phyloP scores from a whole-genome alignment of 805 yeast species.

The Cyberlindnera mycetangii region DNA sequence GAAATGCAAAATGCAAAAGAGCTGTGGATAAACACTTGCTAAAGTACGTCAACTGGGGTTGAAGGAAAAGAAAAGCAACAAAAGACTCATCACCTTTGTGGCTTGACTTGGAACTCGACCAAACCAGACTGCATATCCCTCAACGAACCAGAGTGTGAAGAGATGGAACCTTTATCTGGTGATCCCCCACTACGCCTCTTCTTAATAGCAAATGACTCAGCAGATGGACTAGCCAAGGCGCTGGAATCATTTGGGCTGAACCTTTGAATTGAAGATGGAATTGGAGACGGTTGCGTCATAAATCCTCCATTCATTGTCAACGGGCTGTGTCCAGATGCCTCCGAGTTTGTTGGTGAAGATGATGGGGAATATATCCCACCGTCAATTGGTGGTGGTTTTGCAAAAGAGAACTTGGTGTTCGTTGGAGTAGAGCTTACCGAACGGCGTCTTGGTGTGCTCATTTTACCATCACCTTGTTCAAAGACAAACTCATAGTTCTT shows the following conservation, averaged over 20 bases:
- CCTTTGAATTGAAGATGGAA: slow-evolving; percentile 13
- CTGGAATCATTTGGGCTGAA: slow-evolving; percentile 17
- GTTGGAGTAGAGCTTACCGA: slow-evolving; percentile 22
- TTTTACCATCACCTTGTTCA: slow-evolving; percentile 21
- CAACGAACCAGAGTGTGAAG: slow-evolving; percentile 7
- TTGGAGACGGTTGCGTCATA: slow-evolving; percentile 17
- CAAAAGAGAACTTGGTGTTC: slow-evolving; percentile 17
- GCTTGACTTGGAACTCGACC: slow-evolving; percentile 17
- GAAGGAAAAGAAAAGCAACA: not conserved
- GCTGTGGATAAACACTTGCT: not conserved
- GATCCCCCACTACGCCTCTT: slow-evolving; percentile 2
- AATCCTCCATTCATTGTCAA: slow-evolving; percentile 13
- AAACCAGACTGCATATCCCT: slow-evolving; percentile 21
- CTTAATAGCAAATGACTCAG: slow-evolving; percentile 3
- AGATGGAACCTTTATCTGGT: slow-evolving; percentile 1
- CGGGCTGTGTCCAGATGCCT: slow-evolving; percentile 24
- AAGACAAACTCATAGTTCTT: slow-evolving; percentile 27
- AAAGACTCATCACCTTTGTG: not conserved
- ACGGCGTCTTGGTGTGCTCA: slow-evolving; percentile 20
- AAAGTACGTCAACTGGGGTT: not conserved
- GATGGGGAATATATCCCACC: slow-evolving; percentile 20
- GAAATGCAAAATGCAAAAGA: too few species aligned
- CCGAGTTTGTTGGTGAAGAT: slow-evolving; percentile 28
- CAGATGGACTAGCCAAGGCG: slow-evolving; percentile 6
- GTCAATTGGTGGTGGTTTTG: slow-evolving; percentile 27